These are phyloP conservation scores for Cyberlindnera bimundalis DNA, from an alignment of 805 yeast genomes.

Conservation along the genomic window DNA sequence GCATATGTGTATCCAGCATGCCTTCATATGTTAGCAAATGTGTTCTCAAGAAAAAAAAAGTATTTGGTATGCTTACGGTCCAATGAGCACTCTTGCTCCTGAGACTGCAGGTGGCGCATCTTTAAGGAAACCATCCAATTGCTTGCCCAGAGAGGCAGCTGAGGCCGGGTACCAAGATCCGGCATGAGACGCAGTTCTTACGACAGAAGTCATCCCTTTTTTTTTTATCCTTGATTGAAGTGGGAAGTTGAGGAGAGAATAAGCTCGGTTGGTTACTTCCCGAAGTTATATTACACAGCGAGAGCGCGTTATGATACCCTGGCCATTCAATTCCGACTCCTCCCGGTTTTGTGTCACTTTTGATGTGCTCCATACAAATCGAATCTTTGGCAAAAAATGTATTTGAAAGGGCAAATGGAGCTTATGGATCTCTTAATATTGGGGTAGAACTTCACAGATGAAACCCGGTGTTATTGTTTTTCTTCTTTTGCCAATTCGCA, in stretches of 20 bases:
- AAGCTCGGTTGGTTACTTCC: too few relatives aligned
- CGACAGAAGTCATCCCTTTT: neutral
- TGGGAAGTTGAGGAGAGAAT: too few relatives aligned
- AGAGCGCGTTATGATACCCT: too few relatives aligned
- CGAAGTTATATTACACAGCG: too few relatives aligned
- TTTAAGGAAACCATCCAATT: constrained; percentile 47
- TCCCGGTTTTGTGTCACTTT: constrained; percentile 2
- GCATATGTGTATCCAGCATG: constrained; percentile 93
- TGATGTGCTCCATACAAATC: too few relatives aligned
- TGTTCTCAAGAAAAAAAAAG: too few relatives aligned
- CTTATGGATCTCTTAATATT: too few relatives aligned
- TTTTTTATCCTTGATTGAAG: neutral
- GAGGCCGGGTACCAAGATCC: constrained; percentile 82
- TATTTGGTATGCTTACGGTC: constrained; percentile 38
- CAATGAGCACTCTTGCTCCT: constrained; percentile 51
- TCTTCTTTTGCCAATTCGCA: too few relatives aligned
- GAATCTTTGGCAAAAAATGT: too few relatives aligned
- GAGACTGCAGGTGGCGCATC: constrained; percentile 32
- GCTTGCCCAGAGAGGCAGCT: constrained; percentile 39
- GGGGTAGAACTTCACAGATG: too few relatives aligned
- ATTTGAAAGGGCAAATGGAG: too few relatives aligned
- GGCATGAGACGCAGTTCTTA: constrained; percentile 57
- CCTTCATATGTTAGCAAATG: constrained; percentile 26
- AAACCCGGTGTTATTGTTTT: too few relatives aligned
- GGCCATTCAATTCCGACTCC: neutral